These are phyloP conservation scores for Metschnikowia santaceciliae DNA, from an alignment of 805 yeast genomes.

Conservation along the genomic window DNA sequence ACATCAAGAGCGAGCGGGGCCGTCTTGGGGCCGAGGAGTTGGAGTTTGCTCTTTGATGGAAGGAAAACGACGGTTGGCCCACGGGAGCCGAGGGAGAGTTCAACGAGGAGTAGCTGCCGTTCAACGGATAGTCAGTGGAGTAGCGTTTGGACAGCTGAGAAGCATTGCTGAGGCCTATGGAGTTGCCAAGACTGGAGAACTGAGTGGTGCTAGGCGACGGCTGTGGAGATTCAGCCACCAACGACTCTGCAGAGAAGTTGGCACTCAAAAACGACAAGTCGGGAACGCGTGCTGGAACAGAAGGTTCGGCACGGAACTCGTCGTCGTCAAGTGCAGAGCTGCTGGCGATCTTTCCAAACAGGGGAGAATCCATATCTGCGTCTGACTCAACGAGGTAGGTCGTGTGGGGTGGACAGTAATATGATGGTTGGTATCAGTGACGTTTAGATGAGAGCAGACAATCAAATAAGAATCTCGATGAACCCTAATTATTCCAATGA, in stretches of 20 bases:
- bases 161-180: neutral
- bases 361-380: constrained; percentile 3
- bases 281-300: constrained; percentile 10
- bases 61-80: constrained; percentile 14
- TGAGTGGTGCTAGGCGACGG: neutral
- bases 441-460: neutral
- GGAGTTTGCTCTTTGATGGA: constrained; percentile 14
- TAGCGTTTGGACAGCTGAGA: constrained; percentile 7
- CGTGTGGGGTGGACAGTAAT: neutral
- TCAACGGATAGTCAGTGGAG: constrained; percentile 4
- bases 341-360: neutral
- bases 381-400: neutral
- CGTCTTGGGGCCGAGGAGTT: constrained; percentile 17
- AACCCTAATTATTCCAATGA: too few species aligned
- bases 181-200: neutral
- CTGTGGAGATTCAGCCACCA: constrained; percentile 8
- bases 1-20: constrained; percentile 33
- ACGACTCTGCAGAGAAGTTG: constrained; percentile 38
- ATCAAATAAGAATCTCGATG: too few species aligned
- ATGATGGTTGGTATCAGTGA: neutral
- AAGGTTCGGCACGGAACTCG: constrained; percentile 2
- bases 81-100: constrained; percentile 14
- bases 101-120: constrained; percentile 8
- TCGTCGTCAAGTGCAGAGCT: constrained; percentile 7
- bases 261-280: constrained; percentile 34